Conservation (phyloP, 306 rosid genomes). For the Fragaria iinumae region DNA sequence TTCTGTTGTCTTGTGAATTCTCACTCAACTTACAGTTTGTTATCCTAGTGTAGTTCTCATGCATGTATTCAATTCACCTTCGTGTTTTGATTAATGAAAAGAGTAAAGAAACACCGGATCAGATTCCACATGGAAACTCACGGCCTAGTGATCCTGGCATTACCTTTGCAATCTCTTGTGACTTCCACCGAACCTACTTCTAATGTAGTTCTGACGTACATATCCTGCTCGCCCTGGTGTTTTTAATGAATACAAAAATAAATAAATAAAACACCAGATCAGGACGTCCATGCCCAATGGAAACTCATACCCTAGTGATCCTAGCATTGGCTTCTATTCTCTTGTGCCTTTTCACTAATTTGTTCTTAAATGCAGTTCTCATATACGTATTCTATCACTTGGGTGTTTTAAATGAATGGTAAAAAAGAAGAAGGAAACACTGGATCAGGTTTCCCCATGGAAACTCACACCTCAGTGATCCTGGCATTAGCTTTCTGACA, state of each 20-base stretch:
- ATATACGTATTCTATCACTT: neutral
- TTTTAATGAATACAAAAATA: neutral
- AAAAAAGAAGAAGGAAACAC: neutral
- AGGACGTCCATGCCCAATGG: neutral
- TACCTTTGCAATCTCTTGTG: neutral
- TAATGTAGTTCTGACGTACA: neutral
- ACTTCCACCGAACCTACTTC: neutral
- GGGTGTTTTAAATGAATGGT: neutral
- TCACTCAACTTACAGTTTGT: neutral
- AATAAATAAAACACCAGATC: neutral
- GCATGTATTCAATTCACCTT: neutral
- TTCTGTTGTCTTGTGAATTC: neutral
- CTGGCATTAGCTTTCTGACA: neutral
- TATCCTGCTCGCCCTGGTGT: too few species aligned
- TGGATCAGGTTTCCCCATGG: neutral
- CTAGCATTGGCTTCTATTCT: neutral
- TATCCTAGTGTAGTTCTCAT: neutral
- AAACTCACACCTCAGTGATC: neutral
- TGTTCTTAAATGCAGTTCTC: neutral
- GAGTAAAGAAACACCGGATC: neutral
- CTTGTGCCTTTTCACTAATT: neutral
- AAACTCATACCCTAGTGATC: neutral
- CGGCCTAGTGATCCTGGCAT: neutral
- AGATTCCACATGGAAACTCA: neutral
- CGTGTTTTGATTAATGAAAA: neutral